These are phyloP conservation scores for Meira miltonrushii DNA, from an alignment of 1,284 basidiomycete species.

Conservation along the genomic window DNA sequence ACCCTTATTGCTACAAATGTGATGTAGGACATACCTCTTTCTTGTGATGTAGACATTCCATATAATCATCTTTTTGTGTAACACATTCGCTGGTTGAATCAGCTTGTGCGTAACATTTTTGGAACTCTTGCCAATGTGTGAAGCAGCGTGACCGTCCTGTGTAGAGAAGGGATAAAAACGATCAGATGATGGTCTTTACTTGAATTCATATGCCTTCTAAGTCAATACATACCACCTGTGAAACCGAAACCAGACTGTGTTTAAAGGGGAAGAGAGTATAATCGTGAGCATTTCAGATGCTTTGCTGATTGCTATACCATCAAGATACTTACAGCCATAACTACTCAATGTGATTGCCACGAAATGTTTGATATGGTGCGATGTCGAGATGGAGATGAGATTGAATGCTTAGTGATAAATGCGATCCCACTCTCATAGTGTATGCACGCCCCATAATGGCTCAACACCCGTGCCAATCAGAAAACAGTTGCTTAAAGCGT, in stretches of 20 bases:
- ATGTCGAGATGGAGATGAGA: no score
- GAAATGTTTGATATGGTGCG: no score
- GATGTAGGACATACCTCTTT: constrained; percentile 83
- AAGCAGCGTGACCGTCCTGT: constrained; percentile 83
- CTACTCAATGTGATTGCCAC: no score
- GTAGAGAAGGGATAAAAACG: constrained; percentile 14
- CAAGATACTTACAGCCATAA: no score
- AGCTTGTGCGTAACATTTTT: constrained; percentile 79
- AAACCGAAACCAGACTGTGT: constrained; percentile 63
- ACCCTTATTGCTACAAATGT: neutral
- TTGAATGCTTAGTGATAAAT: no score
- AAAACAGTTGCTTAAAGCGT: no score
- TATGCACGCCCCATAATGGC: no score
- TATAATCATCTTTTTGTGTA: constrained; percentile 75
- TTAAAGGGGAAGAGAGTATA: no score
- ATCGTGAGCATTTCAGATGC: no score
- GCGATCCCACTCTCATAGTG: no score
- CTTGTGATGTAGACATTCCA: constrained; percentile 85
- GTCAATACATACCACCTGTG: constrained; percentile 59
- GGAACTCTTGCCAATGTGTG: constrained; percentile 73
- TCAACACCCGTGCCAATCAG: no score
- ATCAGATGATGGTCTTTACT: constrained; percentile 7
- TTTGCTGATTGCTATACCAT: no score
- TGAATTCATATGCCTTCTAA: constrained; percentile 11
- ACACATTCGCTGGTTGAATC: constrained; percentile 72